Evolutionary conservation across 208 protist genomes (phyloP).

Genomic region (Trypanosoma scelopori): DNA sequence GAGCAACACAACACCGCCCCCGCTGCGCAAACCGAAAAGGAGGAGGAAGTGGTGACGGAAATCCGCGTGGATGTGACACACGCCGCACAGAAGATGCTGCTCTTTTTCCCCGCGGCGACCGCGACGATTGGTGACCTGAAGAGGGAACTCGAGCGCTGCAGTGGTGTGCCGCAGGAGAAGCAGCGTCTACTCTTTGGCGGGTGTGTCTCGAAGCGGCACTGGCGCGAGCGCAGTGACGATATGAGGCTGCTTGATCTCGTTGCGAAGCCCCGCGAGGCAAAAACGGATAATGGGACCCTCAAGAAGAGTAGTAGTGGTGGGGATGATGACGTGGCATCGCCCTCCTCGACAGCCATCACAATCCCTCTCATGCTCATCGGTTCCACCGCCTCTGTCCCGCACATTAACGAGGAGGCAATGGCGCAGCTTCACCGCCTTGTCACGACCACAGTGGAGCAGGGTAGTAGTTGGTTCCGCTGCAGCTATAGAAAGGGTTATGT

Average conservation of each 20-base stretch:
- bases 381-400: constrained; percentile 31
- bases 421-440: constrained; percentile 71
- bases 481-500: constrained; percentile 74
- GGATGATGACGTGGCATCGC: not conserved
- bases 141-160: constrained; percentile 35
- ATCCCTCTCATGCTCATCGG: constrained; percentile 75
- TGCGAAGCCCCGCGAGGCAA: not conserved
- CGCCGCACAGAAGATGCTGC: constrained; percentile 1
- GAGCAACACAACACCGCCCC: not conserved
- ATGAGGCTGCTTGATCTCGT: constrained; percentile 41
- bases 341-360: constrained; percentile 18
- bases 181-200: constrained; percentile 72
- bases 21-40: not conserved
- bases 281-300: too few relatives aligned
- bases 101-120: constrained; percentile 11
- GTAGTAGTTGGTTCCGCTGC: constrained; percentile 71
- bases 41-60: not conserved
- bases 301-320: too few relatives aligned
- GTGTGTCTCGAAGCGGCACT: constrained; percentile 50
- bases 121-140: constrained; percentile 59
- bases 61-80: constrained; percentile 25
- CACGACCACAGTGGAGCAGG: constrained; percentile 62
- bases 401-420: constrained; percentile 53
- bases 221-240: constrained; percentile 33
- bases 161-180: constrained; percentile 40